phyloP scores from a whole-genome alignment of 2,329 filamentous ascomycete genomes.

The Cercospora brassicicola region DNA sequence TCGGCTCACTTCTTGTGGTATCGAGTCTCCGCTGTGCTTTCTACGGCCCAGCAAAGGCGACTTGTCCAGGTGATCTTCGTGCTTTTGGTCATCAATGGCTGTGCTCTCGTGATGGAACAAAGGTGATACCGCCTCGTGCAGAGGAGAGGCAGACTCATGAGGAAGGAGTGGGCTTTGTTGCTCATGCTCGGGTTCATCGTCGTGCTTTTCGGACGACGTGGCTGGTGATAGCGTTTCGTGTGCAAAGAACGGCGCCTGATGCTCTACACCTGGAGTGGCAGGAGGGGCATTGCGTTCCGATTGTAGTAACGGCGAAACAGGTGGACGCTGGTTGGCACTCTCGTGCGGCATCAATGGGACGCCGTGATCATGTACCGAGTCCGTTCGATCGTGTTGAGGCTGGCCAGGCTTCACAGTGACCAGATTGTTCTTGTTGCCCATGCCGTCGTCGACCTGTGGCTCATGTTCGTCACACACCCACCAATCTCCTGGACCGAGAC shows the following conservation, averaged over 20 bases:
- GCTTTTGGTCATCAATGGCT: slow-evolving; percentile 24
- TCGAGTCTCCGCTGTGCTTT: slow-evolving; percentile 23
- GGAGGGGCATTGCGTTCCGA: slow-evolving; percentile 6
- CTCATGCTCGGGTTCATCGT: slow-evolving; percentile 24
- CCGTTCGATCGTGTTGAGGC: slow-evolving; percentile 16
- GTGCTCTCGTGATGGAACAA: slow-evolving; percentile 39
- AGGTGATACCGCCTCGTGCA: slow-evolving; percentile 33
- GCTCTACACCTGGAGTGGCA: slow-evolving; percentile 2
- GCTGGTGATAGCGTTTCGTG: slow-evolving; percentile 35
- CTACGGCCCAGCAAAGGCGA: slow-evolving; percentile 16
- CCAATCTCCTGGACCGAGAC: slow-evolving; percentile 65
- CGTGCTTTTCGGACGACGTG: not conserved
- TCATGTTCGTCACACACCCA: slow-evolving; percentile 67
- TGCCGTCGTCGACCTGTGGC: slow-evolving; percentile 56
- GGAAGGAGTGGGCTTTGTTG: slow-evolving; percentile 39
- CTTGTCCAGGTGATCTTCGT: slow-evolving; percentile 16
- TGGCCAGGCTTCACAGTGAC: slow-evolving; percentile 34
- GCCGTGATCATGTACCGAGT: slow-evolving; percentile 13
- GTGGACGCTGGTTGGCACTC: slow-evolving; percentile 3
- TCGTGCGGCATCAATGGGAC: slow-evolving; percentile 17
- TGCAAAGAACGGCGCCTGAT: slow-evolving; percentile 35
- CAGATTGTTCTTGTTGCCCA: slow-evolving; percentile 57
- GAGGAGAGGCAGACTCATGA: slow-evolving; percentile 40
- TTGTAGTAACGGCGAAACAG: slow-evolving; percentile 7
- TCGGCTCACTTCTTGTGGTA: slow-evolving; percentile 4